Evolutionary conservation across 2,329 filamentous ascomycete species (phyloP), one percentile per base, ranked within the genome.

Genomic region (Chaetomium olivaceum): DNA sequence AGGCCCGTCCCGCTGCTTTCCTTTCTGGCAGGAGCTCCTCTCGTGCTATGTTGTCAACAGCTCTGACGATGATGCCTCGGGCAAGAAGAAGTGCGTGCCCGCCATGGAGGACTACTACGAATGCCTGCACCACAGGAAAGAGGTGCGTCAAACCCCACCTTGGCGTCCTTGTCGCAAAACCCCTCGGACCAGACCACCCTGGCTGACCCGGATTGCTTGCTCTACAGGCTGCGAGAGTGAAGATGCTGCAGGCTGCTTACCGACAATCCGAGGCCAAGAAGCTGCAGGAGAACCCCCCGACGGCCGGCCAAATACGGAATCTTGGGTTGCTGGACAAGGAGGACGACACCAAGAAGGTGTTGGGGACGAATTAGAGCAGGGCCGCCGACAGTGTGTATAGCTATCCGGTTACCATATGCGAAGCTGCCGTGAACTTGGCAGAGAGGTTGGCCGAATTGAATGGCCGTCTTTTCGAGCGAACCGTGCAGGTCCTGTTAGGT

Each of bases 21-120:
- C 93, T 77, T 99, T 97, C 87, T 99, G 95, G 95, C 95, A 99
- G 82, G 95, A 99, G 81, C 89, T 98, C 71, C 91, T 99, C 77
- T 93, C 93, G 75, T 99, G 95, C 87, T 99, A 99, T 80, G 93
- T 97, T 68, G 89, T 97, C 77, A 98, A 98, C 83, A 92, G 92
- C 63, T 86, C 85, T 71, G 83, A 90, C 70, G 91, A 94, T 63
- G 90, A 93, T 75, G 84, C 87, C 72, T 87, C 88, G 19, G 92
- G 92, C 72, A 95, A 93, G 83, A 90, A 89, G 79, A 96, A 96
- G 81, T 99, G 96, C 78, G 82, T 85, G 21, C 89, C 91, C 19
- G 86, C 88, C 4, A 84, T 98, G 71, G 95, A 99, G 78, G 95
- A 99, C 78, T 99, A 99, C 83, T 96, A 97, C 78, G 95, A 99